Conservation (phyloP, 2,329 filamentous ascomycete genomes). For the Xylaria sp. region DNA sequence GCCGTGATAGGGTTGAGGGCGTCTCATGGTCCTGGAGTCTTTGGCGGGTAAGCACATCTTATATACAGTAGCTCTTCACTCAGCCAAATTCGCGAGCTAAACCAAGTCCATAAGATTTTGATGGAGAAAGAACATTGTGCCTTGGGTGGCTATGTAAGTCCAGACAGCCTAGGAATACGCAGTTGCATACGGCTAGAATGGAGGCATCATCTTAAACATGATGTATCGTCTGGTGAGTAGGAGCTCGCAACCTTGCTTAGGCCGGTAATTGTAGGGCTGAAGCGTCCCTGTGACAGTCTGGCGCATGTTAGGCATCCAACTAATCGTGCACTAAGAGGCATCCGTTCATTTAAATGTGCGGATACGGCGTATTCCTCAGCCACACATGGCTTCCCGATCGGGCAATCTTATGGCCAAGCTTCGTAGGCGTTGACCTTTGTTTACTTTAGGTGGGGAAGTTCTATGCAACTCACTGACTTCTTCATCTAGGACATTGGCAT, state of each 20-base stretch:
- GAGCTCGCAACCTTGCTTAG: neutral
- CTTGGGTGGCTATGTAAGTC: neutral
- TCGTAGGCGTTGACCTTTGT: no score
- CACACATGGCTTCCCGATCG: no score
- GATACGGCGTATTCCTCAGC: slow-evolving; percentile 16
- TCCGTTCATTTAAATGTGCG: neutral
- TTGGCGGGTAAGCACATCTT: neutral
- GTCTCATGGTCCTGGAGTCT: no score
- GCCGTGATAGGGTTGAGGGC: neutral
- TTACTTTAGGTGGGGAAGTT: no score
- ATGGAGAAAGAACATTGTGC: neutral
- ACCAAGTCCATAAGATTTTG: neutral
- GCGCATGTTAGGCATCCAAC: neutral
- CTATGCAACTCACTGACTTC: no score
- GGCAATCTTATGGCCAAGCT: no score
- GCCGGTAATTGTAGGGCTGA: neutral
- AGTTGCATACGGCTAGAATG: neutral
- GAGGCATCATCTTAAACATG: neutral
- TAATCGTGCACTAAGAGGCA: neutral
- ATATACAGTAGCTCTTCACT: slow-evolving; percentile 2
- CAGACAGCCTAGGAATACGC: neutral
- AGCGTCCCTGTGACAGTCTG: neutral
- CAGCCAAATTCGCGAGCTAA: neutral
- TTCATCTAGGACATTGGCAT: no score
- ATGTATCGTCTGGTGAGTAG: neutral